Conservation (phyloP, 164 flowering plant genomes). For the Umbilicus rupestris region DNA sequence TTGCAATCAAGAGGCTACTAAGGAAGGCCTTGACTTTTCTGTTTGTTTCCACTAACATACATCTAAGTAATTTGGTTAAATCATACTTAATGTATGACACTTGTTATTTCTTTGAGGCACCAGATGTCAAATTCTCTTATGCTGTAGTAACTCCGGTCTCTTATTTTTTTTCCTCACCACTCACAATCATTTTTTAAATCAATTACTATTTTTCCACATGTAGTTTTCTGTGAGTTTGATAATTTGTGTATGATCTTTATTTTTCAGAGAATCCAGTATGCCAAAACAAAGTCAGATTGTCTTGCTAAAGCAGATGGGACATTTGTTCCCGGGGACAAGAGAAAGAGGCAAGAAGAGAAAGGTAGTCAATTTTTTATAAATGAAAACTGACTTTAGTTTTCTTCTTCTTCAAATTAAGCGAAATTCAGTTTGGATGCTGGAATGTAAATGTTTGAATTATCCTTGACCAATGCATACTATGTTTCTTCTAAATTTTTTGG, state of each 20-base stretch:
- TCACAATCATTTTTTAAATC: background rate
- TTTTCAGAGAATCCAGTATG: constrained; percentile 85
- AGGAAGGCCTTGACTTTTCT: too few species aligned
- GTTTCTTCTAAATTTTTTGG: too few species aligned
- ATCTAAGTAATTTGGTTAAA: too few species aligned
- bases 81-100: too few species aligned
- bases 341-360: constrained; percentile 93
- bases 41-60: too few species aligned
- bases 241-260: background rate
- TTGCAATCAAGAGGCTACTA: too few species aligned
- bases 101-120: too few species aligned
- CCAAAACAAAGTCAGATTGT: constrained; percentile 91
- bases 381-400: background rate
- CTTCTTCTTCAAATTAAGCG: too few species aligned
- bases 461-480: too few species aligned
- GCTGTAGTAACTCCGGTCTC: too few species aligned
- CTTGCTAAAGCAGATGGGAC: constrained; percentile 84
- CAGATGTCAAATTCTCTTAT: too few species aligned
- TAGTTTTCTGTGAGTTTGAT: background rate
- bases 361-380: constrained; percentile 24
- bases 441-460: background rate
- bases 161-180: too few species aligned
- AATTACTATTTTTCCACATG: background rate
- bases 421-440: background rate
- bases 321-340: constrained; percentile 67